These are phyloP conservation scores for Pittosporum tobira DNA, from an alignment of 129 eudicot species.

Conservation along the genomic window DNA sequence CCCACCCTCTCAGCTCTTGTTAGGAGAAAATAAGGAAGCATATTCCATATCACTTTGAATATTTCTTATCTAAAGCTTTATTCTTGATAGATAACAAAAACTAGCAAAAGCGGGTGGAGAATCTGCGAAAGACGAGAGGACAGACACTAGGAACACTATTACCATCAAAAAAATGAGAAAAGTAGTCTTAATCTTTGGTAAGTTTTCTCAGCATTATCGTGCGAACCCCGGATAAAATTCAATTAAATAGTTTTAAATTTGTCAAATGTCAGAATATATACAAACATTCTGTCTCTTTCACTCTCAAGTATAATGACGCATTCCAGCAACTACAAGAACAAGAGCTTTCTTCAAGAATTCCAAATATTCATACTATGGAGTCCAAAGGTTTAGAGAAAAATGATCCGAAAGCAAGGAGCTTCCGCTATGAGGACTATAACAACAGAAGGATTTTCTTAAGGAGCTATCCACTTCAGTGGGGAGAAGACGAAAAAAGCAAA, in stretches of 20 bases:
- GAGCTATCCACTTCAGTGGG: conserved; percentile 69
- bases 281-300: background rate
- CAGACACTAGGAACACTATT: background rate
- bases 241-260: background rate
- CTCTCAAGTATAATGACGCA: background rate
- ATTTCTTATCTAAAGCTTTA: no score
- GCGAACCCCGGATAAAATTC: background rate
- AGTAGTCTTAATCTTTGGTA: background rate
- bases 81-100: background rate
- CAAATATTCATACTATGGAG: background rate
- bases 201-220: conserved; percentile 3
- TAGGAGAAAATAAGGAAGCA: conserved; percentile 1
- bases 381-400: conserved; percentile 21
- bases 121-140: background rate
- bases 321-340: conserved; percentile 1
- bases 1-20: no score
- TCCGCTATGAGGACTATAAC: conserved; percentile 63
- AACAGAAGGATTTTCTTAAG: conserved; percentile 63
- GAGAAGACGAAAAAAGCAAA: conserved; percentile 19
- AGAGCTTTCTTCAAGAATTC: background rate
- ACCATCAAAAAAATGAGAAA: background rate
- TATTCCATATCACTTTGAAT: background rate
- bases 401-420: conserved; percentile 52
- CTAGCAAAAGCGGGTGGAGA: background rate
- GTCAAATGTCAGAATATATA: no score